Evolutionary conservation across 345 rosid species (phyloP).

Genomic region (Syzygium jambos): DNA sequence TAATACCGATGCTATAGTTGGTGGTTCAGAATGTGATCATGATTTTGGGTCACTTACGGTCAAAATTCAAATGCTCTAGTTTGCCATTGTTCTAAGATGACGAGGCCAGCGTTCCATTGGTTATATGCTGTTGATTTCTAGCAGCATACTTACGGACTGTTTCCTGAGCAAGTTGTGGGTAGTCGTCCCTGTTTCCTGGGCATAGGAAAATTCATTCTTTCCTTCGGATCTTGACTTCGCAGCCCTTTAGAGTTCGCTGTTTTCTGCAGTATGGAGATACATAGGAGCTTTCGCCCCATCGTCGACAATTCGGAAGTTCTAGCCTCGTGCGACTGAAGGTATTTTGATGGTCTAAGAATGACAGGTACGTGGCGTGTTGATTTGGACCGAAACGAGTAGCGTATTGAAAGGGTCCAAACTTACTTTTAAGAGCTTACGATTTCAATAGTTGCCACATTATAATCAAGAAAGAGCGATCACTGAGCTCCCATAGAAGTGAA

Average conservation of each 20-base stretch:
- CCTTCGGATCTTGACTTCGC: not conserved
- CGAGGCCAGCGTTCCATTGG: not conserved
- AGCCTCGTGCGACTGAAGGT: not conserved
- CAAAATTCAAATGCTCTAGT: not conserved
- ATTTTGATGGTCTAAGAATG: not conserved
- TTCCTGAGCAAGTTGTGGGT: not conserved
- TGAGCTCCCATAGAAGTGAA: not conserved
- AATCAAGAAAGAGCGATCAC: not conserved
- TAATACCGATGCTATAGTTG: not conserved
- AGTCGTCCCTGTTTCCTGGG: not conserved
- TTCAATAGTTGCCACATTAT: not conserved
- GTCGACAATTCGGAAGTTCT: not conserved
- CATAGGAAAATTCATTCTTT: not conserved
- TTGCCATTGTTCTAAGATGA: not conserved
- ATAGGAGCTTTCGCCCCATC: not conserved
- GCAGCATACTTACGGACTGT: too few relatives aligned
- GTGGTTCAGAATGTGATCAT: not conserved
- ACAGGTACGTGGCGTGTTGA: not conserved
- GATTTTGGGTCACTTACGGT: not conserved
- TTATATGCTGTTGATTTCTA: not conserved
- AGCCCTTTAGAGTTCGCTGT: not conserved
- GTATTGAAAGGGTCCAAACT: not conserved
- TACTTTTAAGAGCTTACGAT: not conserved
- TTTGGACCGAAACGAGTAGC: not conserved
- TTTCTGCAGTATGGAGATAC: not conserved